Conservation (phyloP, 306 rosid genomes). For the Purshia tridentata region DNA sequence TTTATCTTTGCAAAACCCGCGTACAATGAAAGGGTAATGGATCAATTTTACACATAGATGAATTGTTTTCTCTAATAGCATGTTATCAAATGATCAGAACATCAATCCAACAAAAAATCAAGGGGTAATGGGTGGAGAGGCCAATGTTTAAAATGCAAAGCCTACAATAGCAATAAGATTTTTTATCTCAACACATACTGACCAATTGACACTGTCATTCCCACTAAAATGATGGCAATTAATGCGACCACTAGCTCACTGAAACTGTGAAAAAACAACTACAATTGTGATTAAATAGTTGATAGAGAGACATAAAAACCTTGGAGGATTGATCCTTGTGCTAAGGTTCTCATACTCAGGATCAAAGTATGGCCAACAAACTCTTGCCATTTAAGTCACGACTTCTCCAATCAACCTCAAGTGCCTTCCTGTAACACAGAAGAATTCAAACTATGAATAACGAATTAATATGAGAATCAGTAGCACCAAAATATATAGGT, state of each 20-base stretch:
- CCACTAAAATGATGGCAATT: neutral
- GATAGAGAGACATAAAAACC: constrained; percentile 37
- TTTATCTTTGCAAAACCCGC: too few relatives aligned
- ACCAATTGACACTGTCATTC: neutral
- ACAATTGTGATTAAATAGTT: constrained; percentile 5
- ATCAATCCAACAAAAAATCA: too few relatives aligned
- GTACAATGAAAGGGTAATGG: too few relatives aligned
- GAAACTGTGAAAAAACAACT: neutral
- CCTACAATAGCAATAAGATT: neutral
- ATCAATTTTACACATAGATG: too few relatives aligned
- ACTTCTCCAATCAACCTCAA: constrained; percentile 20
- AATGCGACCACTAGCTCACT: neutral
- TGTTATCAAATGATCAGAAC: too few relatives aligned
- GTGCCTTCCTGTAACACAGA: constrained; percentile 32
- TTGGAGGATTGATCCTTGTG: constrained; percentile 82
- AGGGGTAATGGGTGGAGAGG: too few relatives aligned
- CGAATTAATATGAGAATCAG: neutral
- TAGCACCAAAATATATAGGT: neutral
- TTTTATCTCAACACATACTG: neutral
- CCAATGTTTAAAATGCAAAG: neutral
- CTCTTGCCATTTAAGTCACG: constrained; percentile 47
- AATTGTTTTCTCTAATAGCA: too few relatives aligned
- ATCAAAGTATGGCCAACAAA: constrained; percentile 86
- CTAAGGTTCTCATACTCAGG: constrained; percentile 83
- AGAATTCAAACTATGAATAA: constrained; percentile 1